Evolutionary conservation across 2,329 filamentous ascomycete genomes (phyloP), one percentile per base, ranked within the genome.

Genomic region (Zasmidium angulare): DNA sequence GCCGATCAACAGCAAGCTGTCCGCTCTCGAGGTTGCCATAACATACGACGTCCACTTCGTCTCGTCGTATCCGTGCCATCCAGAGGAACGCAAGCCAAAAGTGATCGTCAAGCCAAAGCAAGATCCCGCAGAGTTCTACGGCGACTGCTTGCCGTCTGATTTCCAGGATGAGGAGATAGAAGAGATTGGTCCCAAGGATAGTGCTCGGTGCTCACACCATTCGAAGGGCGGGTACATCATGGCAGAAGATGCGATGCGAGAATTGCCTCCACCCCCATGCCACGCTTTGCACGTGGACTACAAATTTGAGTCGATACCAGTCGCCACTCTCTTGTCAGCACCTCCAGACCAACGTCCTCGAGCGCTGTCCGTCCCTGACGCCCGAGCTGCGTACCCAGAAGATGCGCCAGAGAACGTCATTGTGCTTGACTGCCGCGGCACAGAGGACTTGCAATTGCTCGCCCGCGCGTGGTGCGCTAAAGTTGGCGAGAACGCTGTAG

Each of bases 401-500:
- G 21, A 46, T 17, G 29, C 26, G 11, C 23, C 21, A 20, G 50
- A 53, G 14, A 22, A 67, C 78, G 1, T 70, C 24, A n/a, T 52
- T 20, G 50, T 80, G 3, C 69, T 82, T 11, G 79, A 81, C 64
- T 78, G 79, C 19, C 77, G 86, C 22, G 83, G 86, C 43, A 84
- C 84, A 57, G 84, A 84, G 1, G 87, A 84, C 12, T 78, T 89
- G 69, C 88, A 91, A 73, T 81, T 92, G 9, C 75, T 93, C 54
- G 87, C 87, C 1, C 79, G 89, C 51, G 89, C 89, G 1, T 80
- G 90, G 65, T 93, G 90, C 71, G 87, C 89, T 0, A 86, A 90
- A 69, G 85, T 83, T 65, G 89, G 89, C 1, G 87, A 87, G 81
- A 89, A 91, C 71, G 89, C 89, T 21, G 71, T 93, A 19, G 81